Evolutionary conservation across 257 asterid species (phyloP), one percentile per base, ranked within the genome.

Genomic region (Plantago elongata): DNA sequence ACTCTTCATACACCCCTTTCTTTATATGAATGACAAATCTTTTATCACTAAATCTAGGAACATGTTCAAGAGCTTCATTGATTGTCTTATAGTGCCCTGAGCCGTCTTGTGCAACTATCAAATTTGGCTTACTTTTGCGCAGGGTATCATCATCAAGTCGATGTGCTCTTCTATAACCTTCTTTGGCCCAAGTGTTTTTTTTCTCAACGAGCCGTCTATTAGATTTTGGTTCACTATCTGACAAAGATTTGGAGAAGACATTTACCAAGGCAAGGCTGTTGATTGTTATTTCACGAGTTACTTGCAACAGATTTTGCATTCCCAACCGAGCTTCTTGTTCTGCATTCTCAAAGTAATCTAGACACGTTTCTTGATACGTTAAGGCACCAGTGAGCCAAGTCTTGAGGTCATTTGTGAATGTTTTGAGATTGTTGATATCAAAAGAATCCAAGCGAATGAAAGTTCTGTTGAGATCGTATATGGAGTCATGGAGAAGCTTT

Each of bases 311-410:
- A 12, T 17, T 34, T 5, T 51, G 57, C 57, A 51, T 51, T 51
- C 22, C 34, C 22, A 17, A 5, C 15, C 57, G 57, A 51, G 22
- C 57, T 1, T 51, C 57, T 9, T 51, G 27, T 51, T 51, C 57
- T 9, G 57, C 57, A 27, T 17, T n/a, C 18, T 51, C 57, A 51
- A 51, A 51, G 13, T 34, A 51, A 51, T 51, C 57, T 1, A 51
- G 57, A 34, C 57, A 51, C 17, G 57, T 51, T 51, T 51, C 57
- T 51, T 51, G 57, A 30, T 51, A 51, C 12, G 57, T 51, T 51
- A 51, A 9, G 3, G 57, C 57, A 51, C 57, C 57, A 6, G 57
- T 51, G 10, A 51, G 57, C 57, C 57, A 51, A 15, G 37, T 51
- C 57, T 51, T 51, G 13, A 51, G 34, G 9, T 51, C 57, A 51